These are phyloP conservation scores for Salisapilia sapeloensis DNA, from an alignment of 352 stramenopile species.

Conservation along the genomic window DNA sequence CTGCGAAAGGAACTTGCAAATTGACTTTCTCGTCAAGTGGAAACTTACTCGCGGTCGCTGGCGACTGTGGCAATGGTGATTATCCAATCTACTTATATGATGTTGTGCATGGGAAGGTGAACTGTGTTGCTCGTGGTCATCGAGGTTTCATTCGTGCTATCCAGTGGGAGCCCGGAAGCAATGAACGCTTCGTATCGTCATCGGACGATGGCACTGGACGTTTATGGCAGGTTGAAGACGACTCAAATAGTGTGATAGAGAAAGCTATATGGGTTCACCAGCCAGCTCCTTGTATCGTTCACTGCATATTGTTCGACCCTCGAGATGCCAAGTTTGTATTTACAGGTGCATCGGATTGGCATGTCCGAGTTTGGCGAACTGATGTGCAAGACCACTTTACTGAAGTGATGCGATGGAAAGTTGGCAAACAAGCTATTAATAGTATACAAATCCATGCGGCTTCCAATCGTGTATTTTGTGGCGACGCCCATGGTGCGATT, in stretches of 20 bases:
- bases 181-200: slow-evolving; percentile 18
- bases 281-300: slow-evolving; percentile 35
- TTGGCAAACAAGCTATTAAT: slow-evolving; percentile 12
- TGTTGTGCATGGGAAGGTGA: slow-evolving; percentile 16
- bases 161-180: slow-evolving; percentile 14
- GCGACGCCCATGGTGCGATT: slow-evolving; percentile 23
- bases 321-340: slow-evolving; percentile 12
- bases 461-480: slow-evolving; percentile 29
- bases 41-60: slow-evolving; percentile 24
- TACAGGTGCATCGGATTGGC: slow-evolving; percentile 31
- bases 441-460: slow-evolving; percentile 29
- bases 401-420: slow-evolving; percentile 3
- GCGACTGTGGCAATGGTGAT: slow-evolving; percentile 13
- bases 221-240: slow-evolving; percentile 14
- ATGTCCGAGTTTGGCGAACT: slow-evolving; percentile 19
- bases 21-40: slow-evolving; percentile 45
- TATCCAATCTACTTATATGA: slow-evolving; percentile 26
- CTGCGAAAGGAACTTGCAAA: slow-evolving; percentile 32
- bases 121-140: slow-evolving; percentile 21
- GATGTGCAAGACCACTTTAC: slow-evolving; percentile 6
- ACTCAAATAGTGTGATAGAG: neutral
- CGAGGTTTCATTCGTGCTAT: slow-evolving; percentile 37
- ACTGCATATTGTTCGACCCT: slow-evolving; percentile 34
- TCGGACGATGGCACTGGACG: slow-evolving; percentile 39
- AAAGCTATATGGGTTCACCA: slow-evolving; percentile 32